Percentiles rank a stretch among this genome's conserved stretches.
Evolutionary conservation across 1,284 basidiomycete genomes (phyloP).

Genomic region (Pseudozyma tsukubaensis): DNA sequence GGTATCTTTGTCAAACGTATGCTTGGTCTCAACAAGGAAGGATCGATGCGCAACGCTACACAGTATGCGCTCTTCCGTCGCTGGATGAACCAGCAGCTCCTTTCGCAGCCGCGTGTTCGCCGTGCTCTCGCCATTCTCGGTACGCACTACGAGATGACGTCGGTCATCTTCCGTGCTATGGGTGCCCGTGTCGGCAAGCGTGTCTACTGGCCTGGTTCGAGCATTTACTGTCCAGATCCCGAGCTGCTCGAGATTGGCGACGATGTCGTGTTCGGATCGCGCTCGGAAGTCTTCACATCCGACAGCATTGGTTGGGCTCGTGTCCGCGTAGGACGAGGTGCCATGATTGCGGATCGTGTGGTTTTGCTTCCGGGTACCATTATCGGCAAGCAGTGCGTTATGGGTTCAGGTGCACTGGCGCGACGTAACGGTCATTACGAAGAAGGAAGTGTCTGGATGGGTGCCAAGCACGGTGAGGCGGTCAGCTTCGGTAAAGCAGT

Average conservation of each 20-base stretch:
- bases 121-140: constrained; percentile 65
- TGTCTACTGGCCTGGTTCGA: constrained; percentile 68
- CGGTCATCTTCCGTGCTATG: constrained; percentile 68
- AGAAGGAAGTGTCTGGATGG: constrained; percentile 68
- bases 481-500: constrained; percentile 67
- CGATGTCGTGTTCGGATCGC: constrained; percentile 68
- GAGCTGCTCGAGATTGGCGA: constrained; percentile 68
- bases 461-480: constrained; percentile 68
- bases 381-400: constrained; percentile 66
- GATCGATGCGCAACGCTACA: constrained; percentile 68
- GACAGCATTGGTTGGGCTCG: constrained; percentile 68
- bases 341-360: constrained; percentile 69
- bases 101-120: constrained; percentile 63
- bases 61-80: constrained; percentile 67
- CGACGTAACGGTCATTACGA: constrained; percentile 68
- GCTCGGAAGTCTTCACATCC: constrained; percentile 67
- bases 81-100: constrained; percentile 65
- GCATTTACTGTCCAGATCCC: constrained; percentile 68
- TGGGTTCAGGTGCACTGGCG: constrained; percentile 67
- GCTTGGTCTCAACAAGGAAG: constrained; percentile 67
- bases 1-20: constrained; percentile 65
- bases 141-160: constrained; percentile 69
- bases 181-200: constrained; percentile 67
- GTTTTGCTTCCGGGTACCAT: constrained; percentile 66
- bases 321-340: constrained; percentile 65